Percentiles rank a stretch among this genome's conserved stretches.
Conservation (phyloP, 257 asterid genomes). For the Solanum bukasovii region DNA sequence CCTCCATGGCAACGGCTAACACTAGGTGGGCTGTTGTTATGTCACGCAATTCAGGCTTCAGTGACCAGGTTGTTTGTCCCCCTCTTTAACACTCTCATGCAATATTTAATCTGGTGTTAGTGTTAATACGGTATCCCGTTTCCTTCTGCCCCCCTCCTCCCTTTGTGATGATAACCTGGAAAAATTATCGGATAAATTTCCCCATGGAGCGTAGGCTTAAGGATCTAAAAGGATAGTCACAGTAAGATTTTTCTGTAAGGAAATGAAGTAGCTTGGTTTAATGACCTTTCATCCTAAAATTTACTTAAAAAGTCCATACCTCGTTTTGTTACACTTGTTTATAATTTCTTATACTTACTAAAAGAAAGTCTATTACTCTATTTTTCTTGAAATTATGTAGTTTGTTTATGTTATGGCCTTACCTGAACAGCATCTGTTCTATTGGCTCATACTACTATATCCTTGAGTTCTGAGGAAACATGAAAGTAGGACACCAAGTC, state of each 20-base stretch:
- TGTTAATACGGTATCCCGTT: neutral
- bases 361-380: neutral
- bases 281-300: neutral
- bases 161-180: neutral
- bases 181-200: neutral
- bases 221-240: neutral
- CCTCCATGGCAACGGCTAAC: conserved; percentile 45
- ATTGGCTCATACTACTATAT: neutral
- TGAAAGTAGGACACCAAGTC: neutral
- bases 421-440: neutral
- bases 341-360: neutral
- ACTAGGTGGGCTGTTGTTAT: conserved; percentile 40
- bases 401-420: neutral
- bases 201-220: neutral
- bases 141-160: neutral
- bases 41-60: conserved; percentile 38
- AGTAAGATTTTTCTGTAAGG: neutral
- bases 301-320: neutral
- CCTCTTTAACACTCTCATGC: neutral
- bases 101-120: neutral
- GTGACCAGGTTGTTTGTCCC: conserved; percentile 23
- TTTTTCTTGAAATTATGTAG: neutral
- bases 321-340: neutral
- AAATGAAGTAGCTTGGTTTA: neutral
- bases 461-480: neutral